Base-by-base conservation (phyloP, 805 yeast species). In the Zygosaccharomyces kombuchaensis region DNA sequence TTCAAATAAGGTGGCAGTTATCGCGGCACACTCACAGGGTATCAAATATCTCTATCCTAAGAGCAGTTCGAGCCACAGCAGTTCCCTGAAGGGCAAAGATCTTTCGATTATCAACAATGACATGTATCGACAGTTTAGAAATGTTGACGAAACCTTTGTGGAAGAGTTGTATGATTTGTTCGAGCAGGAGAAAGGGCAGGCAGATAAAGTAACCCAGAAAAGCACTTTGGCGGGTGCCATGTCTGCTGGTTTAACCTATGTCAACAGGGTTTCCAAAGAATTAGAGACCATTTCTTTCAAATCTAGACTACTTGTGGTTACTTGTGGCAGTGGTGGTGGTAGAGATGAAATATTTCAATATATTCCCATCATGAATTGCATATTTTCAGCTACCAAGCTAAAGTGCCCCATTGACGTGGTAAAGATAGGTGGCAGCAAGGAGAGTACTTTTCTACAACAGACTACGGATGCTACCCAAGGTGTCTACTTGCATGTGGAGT, bases 401-500 rank as follows among this genome's bases (percentile, higher is more conserved):
- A 83, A 81, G 56, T 79, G 90, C 13, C 85, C 96, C 2, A 81
- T 93, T 17, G 98, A 93, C 64, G 90, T 90, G 9, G 91, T 95
- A 49, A 89, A 90, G 58, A 69, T 93, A 23, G 68, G 68, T 23
- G 68, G 66, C 6, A 44, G 53, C 9, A 53, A 57, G 36, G 79
- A 79, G 51, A 81, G 95, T 1, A 85, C 95, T 2, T 91, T 89
- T 61, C 69, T 93, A 49, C 98, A 93, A 62, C 99, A 93, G 62
- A 96, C 98, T 0, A 78, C 95, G 0, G 99, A 93, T 67, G 88
- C 96, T 7, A 91, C 99, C 0, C 79, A 82, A 54, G 99, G 99
- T 2, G 81, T 89, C 1, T 93, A 91, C 60, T 71, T 91, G 46
- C 72, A 72, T 35, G 75, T 91, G 17, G 74, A 74, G 2, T 76